Percentiles rank a stretch among this genome's conserved stretches.
These are phyloP conservation scores for Porcisia deanei DNA, from an alignment of 208 protist species.

Conservation along the genomic window DNA sequence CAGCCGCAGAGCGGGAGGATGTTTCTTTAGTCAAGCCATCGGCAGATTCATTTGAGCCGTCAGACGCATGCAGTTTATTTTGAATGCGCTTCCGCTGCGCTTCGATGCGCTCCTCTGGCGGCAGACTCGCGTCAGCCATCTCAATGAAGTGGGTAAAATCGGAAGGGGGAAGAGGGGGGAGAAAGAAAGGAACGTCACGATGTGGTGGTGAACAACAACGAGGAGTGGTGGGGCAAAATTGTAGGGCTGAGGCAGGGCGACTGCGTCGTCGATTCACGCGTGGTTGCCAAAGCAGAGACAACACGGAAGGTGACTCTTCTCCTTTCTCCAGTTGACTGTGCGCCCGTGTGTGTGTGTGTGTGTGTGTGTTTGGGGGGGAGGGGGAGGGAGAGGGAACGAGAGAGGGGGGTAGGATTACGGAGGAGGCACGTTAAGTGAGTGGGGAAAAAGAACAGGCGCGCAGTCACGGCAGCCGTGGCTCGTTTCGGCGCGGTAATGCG, in stretches of 20 bases:
- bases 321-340: neutral
- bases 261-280: neutral
- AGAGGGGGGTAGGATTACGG: neutral
- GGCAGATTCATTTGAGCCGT: constrained; percentile 9
- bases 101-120: constrained; percentile 58
- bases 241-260: neutral
- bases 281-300: neutral
- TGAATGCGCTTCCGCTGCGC: constrained; percentile 58
- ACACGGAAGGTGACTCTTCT: neutral
- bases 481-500: neutral
- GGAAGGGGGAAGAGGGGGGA: too few species aligned
- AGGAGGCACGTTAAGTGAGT: neutral
- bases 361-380: neutral
- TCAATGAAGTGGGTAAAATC: neutral
- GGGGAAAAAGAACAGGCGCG: neutral
- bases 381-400: neutral
- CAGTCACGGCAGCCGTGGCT: neutral
- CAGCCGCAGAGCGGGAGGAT: constrained; percentile 26
- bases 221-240: neutral
- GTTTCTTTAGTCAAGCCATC: neutral
- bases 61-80: constrained; percentile 11
- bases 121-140: constrained; percentile 29
- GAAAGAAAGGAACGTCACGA: neutral
- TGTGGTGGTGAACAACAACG: neutral
- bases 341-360: neutral